Base-by-base conservation (phyloP, 805 yeast genomes). In the Metschnikowia cubensis region DNA sequence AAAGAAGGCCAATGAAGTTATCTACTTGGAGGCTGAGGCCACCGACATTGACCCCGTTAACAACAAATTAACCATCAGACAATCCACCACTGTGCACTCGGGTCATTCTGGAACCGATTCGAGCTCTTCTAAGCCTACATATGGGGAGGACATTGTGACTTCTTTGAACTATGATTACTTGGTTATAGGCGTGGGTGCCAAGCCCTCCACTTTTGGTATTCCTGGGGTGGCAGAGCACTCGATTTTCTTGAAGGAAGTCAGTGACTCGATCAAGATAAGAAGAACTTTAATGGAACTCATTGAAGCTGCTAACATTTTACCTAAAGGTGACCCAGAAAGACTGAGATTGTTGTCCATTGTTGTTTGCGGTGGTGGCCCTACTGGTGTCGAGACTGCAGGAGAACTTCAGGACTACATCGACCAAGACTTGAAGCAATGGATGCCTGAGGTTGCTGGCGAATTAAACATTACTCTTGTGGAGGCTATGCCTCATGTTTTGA, bases 281-380 rank as follows among this genome's bases (percentile, higher is more conserved):
- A 79, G 78, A 64, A 83, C 86, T 59, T 77, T 91, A 55, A 87
- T 90, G 85, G 89, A 88, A 66, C 81, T 87, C 60, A 84, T 91
- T 62, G 97, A 92, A 75, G 86, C 89, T 55, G 96, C 97, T 39
- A 82, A 87, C 59, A 75, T 85, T 57, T 79, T 90, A 59, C 88
- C 94, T 50, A 80, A 79, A 59, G 84, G 75, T 48, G 88, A 82
- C 59, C 83, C 84, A 18, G 96, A 88, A 67, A 83, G 97, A 71
- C 81, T 83, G 71, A 82, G 96, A 68, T 79, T 92, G 61, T 79
- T 91, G 66, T 86, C 85, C 55, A 84, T 90, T 61, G 92, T 92
- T 55, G 96, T 92, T 55, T 95, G 94, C 59, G 98, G 98, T 63
- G 98, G 97, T 71, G 98, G 98, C 57, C 97, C 98, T 67, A 91